Evolutionary conservation across 768 basidiomycete genomes (phyloP), one percentile per base, ranked within the genome.

Genomic region (Leccinum uliginosum): DNA sequence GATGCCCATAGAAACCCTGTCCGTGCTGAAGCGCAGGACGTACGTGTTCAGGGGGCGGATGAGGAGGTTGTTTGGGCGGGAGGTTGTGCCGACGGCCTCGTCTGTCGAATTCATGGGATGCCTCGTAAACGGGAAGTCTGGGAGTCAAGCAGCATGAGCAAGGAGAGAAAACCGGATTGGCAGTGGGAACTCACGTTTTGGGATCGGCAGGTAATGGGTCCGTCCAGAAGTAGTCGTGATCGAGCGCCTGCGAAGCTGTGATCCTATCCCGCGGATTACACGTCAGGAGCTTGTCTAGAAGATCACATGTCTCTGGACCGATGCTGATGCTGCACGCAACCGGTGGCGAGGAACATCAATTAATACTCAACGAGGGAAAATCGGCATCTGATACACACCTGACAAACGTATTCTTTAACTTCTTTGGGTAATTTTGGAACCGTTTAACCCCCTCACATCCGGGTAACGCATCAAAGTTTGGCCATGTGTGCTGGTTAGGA

Each of bases 171-270:
- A 34, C 29, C 3, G 6, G 26, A 23, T 46, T 29, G n/a, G 14
- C 26, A 11, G 44, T 19, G 11, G 50, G 23, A 7, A 75, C 83
- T 56, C 65, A 90, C 89, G 82, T 81, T 70, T 85, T 89, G 1
- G 89, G 89, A 73, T 91, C 89, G 21, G 89, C 89, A 34, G 94
- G 91, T 34, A 93, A 65, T 0, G 96, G 95, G 60, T 91, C 86
- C 0, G 85, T 86, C 91, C 92, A 97, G 71, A 98, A 97, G 76
- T 93, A 98, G 19, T 90, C 86, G 67, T 98, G 93, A 62, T 94
- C 88, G 52, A 98, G 79, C 0, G 95, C 94, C 56, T 92, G 80
- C 2, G 82, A 73, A 8, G 96, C 96, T 2, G 94, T 93, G 40
- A 93, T 80, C 19, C 96, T 81, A 55, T 89, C 82, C 58, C 79